A percentile compares a stretch with the other conserved stretches of the same genome.
phyloP scores from a whole-genome alignment of 441 rosid species.

The Syzygium malaccense region DNA sequence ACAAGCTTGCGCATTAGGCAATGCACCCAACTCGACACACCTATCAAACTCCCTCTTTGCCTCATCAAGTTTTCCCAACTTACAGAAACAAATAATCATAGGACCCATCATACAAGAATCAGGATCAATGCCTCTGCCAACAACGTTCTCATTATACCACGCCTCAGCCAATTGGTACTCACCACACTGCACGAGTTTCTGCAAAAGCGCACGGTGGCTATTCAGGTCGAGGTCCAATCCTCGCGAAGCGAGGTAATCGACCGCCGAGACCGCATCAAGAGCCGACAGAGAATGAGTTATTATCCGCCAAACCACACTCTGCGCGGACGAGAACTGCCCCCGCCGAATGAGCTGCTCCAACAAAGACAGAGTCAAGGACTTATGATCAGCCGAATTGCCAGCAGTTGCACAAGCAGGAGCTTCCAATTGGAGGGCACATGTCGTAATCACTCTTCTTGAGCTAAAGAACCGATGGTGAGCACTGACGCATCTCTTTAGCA shows the following conservation, averaged over 20 bases:
- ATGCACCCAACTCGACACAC: slow-evolving; percentile 19
- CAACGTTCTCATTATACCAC: slow-evolving; percentile 23
- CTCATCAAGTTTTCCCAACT: slow-evolving; percentile 38
- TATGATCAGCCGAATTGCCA: slow-evolving; percentile 16
- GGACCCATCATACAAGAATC: slow-evolving; percentile 35
- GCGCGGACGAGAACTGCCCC: slow-evolving; percentile 30
- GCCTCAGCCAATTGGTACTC: slow-evolving; percentile 27
- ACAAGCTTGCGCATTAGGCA: slow-evolving; percentile 27
- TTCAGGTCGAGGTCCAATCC: slow-evolving; percentile 37
- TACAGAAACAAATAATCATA: slow-evolving; percentile 40
- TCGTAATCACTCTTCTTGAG: slow-evolving; percentile 21
- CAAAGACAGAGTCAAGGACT: slow-evolving; percentile 30
- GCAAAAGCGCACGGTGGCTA: slow-evolving; percentile 21
- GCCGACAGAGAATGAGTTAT: slow-evolving; percentile 20
- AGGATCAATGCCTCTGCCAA: slow-evolving; percentile 34
- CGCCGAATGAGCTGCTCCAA: slow-evolving; percentile 25
- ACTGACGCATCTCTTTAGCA: neutral
- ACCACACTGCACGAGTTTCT: slow-evolving; percentile 35
- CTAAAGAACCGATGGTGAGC: slow-evolving; percentile 1
- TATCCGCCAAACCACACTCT: slow-evolving; percentile 28
- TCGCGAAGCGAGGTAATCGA: neutral
- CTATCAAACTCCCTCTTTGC: slow-evolving; percentile 38
- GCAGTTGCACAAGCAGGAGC: slow-evolving; percentile 6
- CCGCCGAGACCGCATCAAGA: slow-evolving; percentile 23
- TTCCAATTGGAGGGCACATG: slow-evolving; percentile 23